phyloP scores from a whole-genome alignment of 202 grass and related monocot genomes.

The Elaeis oleifera region DNA sequence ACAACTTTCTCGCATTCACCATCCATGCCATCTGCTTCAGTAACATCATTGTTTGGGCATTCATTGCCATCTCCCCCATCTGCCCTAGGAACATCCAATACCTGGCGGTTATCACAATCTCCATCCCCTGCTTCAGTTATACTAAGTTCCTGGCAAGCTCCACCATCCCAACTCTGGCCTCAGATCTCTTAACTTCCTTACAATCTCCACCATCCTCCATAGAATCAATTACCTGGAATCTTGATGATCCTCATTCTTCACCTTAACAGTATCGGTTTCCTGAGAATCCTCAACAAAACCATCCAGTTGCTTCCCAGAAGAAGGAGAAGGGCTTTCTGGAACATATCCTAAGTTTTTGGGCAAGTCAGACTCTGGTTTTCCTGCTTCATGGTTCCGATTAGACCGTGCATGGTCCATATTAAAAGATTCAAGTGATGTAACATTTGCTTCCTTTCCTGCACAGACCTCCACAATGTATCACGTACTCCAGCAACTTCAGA shows the following conservation, averaged over 20 bases:
- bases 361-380: not conserved
- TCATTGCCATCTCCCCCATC: conserved; percentile 2
- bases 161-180: conserved; percentile 6
- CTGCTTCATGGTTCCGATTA: not conserved
- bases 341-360: conserved; percentile 5
- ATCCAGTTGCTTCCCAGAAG: conserved; percentile 1
- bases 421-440: not conserved
- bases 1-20: conserved; percentile 11
- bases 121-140: conserved; percentile 3
- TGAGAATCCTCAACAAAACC: conserved; percentile 9
- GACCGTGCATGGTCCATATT: not conserved
- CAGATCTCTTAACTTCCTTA: conserved; percentile 11
- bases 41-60: conserved; percentile 1
- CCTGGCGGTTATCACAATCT: conserved; percentile 6
- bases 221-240: conserved; percentile 15
- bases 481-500: not conserved
- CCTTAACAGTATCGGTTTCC: not conserved
- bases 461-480: not conserved
- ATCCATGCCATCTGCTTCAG: not conserved
- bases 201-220: conserved; percentile 11
- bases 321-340: conserved; percentile 8
- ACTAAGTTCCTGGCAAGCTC: conserved; percentile 1
- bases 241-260: conserved; percentile 11
- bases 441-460: not conserved
- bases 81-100: not conserved